These are phyloP conservation scores for Phytophthora podocarpi DNA, from an alignment of 352 stramenopile genomes.

Conservation along the genomic window DNA sequence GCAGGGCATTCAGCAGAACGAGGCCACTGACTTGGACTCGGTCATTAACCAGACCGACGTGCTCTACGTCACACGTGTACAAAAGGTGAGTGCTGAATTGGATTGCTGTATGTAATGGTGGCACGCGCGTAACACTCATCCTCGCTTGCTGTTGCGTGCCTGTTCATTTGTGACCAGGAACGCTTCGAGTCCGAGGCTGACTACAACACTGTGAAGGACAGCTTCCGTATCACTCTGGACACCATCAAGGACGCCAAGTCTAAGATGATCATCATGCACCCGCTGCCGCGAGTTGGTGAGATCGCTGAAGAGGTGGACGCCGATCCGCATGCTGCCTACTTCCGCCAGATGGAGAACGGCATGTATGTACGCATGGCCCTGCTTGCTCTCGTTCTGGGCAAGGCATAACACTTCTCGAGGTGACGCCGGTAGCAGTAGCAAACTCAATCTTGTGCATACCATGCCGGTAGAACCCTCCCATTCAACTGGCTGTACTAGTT, in stretches of 20 bases:
- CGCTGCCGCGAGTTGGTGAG: conserved; percentile 97
- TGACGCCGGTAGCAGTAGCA: conserved; percentile 6
- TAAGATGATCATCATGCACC: conserved; percentile 97
- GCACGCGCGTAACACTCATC: not conserved
- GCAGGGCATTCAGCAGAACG: conserved; percentile 86
- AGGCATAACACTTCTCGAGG: conserved; percentile 47
- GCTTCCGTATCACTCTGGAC: conserved; percentile 76
- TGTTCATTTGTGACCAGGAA: conserved; percentile 70
- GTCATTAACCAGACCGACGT: conserved; percentile 95
- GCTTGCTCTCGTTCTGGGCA: conserved; percentile 92
- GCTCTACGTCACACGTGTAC: conserved; percentile 98
- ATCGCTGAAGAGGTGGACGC: conserved; percentile 96
- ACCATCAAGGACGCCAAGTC: conserved; percentile 88
- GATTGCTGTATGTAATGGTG: not conserved
- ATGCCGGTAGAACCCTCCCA: not conserved
- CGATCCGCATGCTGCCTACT: conserved; percentile 96
- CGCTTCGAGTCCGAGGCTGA: conserved; percentile 94
- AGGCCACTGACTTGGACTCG: conserved; percentile 80
- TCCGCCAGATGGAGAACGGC: conserved; percentile 97
- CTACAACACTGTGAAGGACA: conserved; percentile 96
- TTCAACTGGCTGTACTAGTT: conserved; percentile 12
- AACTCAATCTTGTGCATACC: conserved; percentile 1
- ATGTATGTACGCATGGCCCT: conserved; percentile 99
- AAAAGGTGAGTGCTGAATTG: conserved; percentile 66
- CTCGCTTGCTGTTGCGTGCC: not conserved